Percentiles rank a stretch among this genome's conserved stretches.
These are phyloP conservation scores for Cystofilobasidium ferigula DNA, from an alignment of 768 basidiomycete genomes.

Conservation along the genomic window DNA sequence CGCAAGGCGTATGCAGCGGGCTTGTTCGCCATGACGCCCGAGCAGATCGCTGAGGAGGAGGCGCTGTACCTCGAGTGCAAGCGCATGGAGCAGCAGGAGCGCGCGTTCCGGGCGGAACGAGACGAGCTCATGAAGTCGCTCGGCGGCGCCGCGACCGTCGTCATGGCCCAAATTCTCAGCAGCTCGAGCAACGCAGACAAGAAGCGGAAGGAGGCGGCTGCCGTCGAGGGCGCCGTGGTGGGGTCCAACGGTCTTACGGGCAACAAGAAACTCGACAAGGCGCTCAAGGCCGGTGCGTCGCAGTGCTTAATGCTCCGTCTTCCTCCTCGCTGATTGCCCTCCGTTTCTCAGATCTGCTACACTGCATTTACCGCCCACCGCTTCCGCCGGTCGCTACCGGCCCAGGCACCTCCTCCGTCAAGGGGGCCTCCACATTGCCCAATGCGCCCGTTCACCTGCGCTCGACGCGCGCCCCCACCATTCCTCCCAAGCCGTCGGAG, in stretches of 20 bases:
- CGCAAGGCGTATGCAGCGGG: constrained; percentile 78
- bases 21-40: constrained; percentile 75
- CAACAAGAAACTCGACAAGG: constrained; percentile 30
- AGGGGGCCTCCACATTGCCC: constrained; percentile 24
- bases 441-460: constrained; percentile 60
- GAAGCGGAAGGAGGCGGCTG: constrained; percentile 36
- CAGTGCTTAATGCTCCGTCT: too few species aligned
- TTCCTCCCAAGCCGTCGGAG: constrained; percentile 52
- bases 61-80: constrained; percentile 86
- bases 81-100: constrained; percentile 85
- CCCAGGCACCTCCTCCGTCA: constrained; percentile 31
- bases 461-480: constrained; percentile 63
- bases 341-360: constrained; percentile 27
- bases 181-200: constrained; percentile 27
- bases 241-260: constrained; percentile 19
- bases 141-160: constrained; percentile 29
- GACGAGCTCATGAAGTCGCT: constrained; percentile 75
- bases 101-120: constrained; percentile 72
- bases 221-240: constrained; percentile 27
- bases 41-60: constrained; percentile 90
- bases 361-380: constrained; percentile 34
- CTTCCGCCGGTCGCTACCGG: constrained; percentile 28
- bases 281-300: constrained; percentile 26
- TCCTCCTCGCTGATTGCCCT: not conserved
- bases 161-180: constrained; percentile 12